These are phyloP conservation scores for Rhodofomes roseus DNA, from an alignment of 1,284 basidiomycete genomes.

Conservation along the genomic window DNA sequence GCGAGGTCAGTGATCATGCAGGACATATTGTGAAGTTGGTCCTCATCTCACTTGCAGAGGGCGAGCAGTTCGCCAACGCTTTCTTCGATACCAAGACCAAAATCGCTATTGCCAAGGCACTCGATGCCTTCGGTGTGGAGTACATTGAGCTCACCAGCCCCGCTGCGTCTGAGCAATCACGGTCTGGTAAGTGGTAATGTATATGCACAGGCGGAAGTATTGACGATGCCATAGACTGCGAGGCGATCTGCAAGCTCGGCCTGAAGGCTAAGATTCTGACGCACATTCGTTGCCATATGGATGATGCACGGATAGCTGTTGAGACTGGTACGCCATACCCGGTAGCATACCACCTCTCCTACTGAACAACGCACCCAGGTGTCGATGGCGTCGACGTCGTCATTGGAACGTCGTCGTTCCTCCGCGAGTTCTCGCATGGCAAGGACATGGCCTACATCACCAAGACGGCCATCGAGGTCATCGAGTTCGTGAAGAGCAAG, in stretches of 20 bases:
- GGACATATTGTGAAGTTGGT: not conserved
- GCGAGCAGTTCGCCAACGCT: conserved; percentile 98
- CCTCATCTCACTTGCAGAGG: conserved; percentile 56
- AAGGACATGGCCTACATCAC: conserved; percentile 99
- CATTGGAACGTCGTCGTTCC: conserved; percentile 98
- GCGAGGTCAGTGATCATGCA: conserved; percentile 53
- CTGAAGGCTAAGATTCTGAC: conserved; percentile 97
- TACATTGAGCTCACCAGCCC: conserved; percentile 99
- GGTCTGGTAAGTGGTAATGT: conserved; percentile 34
- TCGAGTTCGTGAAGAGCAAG: conserved; percentile 99
- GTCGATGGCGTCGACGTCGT: conserved; percentile 99
- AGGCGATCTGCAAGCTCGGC: conserved; percentile 99
- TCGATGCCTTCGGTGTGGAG: conserved; percentile 98
- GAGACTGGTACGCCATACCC: conserved; percentile 73
- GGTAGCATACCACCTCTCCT: not conserved
- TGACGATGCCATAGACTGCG: conserved; percentile 66
- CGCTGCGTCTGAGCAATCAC: conserved; percentile 95
- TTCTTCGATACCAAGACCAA: conserved; percentile 99
- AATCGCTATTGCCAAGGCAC: conserved; percentile 97
- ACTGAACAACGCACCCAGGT: conserved; percentile 40
- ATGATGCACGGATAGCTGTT: conserved; percentile 97
- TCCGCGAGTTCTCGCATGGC: conserved; percentile 98
- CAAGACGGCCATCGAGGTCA: conserved; percentile 98
- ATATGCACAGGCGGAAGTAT: not conserved
- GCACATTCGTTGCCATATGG: conserved; percentile 99